Base-by-base conservation (phyloP, 495 filamentous ascomycete genomes). In the Pseudotulostoma volvatum region DNA sequence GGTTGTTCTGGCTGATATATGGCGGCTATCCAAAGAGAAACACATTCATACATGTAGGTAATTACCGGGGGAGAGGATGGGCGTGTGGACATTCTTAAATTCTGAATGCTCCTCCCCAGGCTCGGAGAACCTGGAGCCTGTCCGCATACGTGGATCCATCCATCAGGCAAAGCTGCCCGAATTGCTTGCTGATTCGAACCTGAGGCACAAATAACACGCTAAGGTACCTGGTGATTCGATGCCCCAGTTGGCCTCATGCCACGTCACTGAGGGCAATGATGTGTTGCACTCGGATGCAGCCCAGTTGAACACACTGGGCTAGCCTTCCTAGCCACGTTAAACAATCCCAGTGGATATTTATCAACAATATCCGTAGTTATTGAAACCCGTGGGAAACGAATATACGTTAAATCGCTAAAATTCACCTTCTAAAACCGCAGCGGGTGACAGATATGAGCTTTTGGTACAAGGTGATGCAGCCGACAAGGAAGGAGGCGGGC, bases 131-230 rank as follows among this genome's bases (percentile, higher is more conserved):
- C n/a, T n/a, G n/a, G n/a, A n/a, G n/a, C n/a, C n/a, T n/a, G n/a
- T n/a, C n/a, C n/a, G n/a, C n/a, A 49, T 60, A 63, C 57, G 56
- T 63, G 56, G 55, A 52, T 31, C 47, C 43, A 50, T 49, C 50
- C 31, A 51, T 43, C 40, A 46, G 44, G 37, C 31, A 13, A 15
- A 16, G 40, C 21, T 34, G 34, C 13, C 11, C 39, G 37, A 40
- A 42, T 39, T 40, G 31, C 48, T 47, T 39, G 43, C 54, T 48
- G 43, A 40, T 41, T 52, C 41, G 32, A 35, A 23, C 31, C 20
- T 39, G 41, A 49, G 42, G 39, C 47, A 37, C 31, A 37, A 38
- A 48, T 35, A 41, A 38, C 41, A 45, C 44, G 13, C 46, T 34
- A 44, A 44, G 41, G 49, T 48, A 49, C 45, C 45, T 39, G 43